These are phyloP conservation scores for Fusarium bactridioides DNA, from an alignment of 2,329 filamentous ascomycete species.

Conservation along the genomic window DNA sequence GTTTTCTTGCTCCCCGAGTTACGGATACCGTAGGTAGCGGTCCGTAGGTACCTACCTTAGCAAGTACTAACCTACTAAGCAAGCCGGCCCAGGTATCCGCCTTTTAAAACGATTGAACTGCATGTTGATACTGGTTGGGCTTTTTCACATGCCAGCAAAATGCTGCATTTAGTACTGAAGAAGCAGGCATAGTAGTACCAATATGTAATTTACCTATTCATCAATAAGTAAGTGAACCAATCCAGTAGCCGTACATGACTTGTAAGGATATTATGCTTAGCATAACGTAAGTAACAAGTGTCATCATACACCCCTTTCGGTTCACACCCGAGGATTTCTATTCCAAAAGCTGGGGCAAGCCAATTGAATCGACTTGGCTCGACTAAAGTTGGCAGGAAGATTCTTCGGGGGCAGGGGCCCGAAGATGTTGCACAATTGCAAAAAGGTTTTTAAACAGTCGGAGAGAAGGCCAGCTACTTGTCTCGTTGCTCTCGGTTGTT, in stretches of 20 bases:
- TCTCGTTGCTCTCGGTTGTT: constrained; percentile 22
- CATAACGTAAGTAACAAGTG: not conserved
- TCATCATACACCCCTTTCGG: not conserved
- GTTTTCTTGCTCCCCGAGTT: not conserved
- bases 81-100: not conserved
- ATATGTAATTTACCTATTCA: not conserved
- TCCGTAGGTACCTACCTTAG: not conserved
- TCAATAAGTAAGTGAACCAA: not conserved
- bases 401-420: not conserved
- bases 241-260: not conserved
- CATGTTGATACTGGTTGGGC: not conserved
- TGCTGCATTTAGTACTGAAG: not conserved
- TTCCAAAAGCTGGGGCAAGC: not conserved
- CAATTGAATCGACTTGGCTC: constrained; percentile 25
- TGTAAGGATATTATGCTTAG: not conserved
- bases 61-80: too few species aligned
- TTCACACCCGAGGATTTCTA: too few species aligned
- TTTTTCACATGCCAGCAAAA: constrained; percentile 7
- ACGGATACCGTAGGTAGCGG: not conserved
- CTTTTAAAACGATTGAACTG: not conserved
- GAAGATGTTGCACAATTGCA: constrained; percentile 8
- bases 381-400: not conserved
- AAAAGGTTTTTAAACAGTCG: not conserved
- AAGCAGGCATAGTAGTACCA: not conserved
- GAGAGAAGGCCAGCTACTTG: constrained; percentile 17